Percentiles rank a stretch among this genome's conserved stretches.
Evolutionary conservation across 176 grass and related monocot species (phyloP).

Genomic region (Eragrostis curvula): DNA sequence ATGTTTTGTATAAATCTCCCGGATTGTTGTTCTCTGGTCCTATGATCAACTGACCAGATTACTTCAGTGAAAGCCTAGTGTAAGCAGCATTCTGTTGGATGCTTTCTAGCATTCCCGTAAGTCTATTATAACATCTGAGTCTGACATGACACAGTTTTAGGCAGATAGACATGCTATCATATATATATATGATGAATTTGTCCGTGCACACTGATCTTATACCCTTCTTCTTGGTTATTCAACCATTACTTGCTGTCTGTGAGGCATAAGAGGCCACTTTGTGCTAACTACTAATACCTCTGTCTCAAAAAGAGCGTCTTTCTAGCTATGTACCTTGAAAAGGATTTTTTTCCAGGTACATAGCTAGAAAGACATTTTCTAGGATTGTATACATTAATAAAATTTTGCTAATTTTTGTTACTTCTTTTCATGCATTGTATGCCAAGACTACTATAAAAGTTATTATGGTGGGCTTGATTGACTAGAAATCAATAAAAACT

Average conservation of each 20-base stretch:
- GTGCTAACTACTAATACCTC: too few species aligned
- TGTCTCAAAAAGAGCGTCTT: too few species aligned
- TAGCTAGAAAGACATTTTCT: too few species aligned
- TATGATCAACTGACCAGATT: neutral
- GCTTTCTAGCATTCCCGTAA: constrained; percentile 2
- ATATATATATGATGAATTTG: constrained; percentile 25
- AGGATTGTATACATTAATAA: neutral
- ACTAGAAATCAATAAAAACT: constrained; percentile 21
- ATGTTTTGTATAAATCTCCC: too few species aligned
- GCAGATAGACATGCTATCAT: neutral
- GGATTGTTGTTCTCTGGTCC: neutral
- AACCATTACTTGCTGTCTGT: neutral
- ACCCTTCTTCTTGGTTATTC: neutral
- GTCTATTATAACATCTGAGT: neutral
- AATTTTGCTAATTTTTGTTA: neutral
- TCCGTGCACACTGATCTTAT: constrained; percentile 18
- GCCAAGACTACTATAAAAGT: neutral
- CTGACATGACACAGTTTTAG: neutral
- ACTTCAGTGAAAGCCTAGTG: neutral
- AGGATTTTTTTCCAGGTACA: too few species aligned
- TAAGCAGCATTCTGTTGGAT: neutral
- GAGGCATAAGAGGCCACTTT: neutral
- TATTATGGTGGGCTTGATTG: constrained; percentile 9
- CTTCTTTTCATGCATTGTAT: constrained; percentile 3
- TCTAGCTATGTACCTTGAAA: too few species aligned